phyloP scores from a whole-genome alignment of 768 basidiomycete genomes.

The Agrocybe pediades region DNA sequence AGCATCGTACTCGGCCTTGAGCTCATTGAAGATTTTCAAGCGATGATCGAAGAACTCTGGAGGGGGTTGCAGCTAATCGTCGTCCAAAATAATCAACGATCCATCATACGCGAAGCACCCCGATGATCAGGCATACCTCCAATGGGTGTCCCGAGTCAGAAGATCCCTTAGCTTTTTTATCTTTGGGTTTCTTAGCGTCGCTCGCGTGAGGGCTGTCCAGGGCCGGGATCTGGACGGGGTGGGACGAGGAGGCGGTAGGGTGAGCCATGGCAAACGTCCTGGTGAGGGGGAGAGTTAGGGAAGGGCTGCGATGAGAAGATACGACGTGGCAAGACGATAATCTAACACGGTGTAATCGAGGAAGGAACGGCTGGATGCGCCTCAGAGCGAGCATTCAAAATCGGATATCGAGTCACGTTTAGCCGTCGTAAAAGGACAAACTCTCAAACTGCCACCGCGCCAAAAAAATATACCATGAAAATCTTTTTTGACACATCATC shows the following conservation, averaged over 20 bases:
- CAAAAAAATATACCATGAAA: background rate
- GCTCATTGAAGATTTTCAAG: slow-evolving; percentile 84
- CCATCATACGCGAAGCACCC: background rate
- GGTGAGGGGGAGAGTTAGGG: slow-evolving; percentile 18
- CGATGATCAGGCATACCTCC: slow-evolving; percentile 48
- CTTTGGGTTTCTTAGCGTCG: slow-evolving; percentile 33
- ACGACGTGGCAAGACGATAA: slow-evolving; percentile 33
- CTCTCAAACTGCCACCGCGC: background rate
- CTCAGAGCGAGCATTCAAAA: slow-evolving; percentile 40
- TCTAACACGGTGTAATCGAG: slow-evolving; percentile 32
- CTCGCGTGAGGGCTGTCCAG: slow-evolving; percentile 44
- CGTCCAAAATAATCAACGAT: background rate
- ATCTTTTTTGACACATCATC: background rate
- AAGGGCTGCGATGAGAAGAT: slow-evolving; percentile 11
- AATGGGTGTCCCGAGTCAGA: slow-evolving; percentile 52
- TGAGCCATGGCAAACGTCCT: slow-evolving; percentile 51
- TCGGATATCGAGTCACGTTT: slow-evolving; percentile 40
- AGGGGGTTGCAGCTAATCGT: slow-evolving; percentile 69
- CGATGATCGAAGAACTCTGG: slow-evolving; percentile 90
- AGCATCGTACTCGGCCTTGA: slow-evolving; percentile 83
- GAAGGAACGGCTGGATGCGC: slow-evolving; percentile 30
- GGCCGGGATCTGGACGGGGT: slow-evolving; percentile 48
- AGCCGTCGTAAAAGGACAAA: slow-evolving; percentile 16
- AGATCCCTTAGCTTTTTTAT: slow-evolving; percentile 46
- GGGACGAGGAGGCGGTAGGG: slow-evolving; percentile 55